A percentile compares a stretch with the other conserved stretches of the same genome.
These are phyloP conservation scores for Phytophthora lateralis DNA, from an alignment of 352 stramenopile genomes.

Conservation along the genomic window DNA sequence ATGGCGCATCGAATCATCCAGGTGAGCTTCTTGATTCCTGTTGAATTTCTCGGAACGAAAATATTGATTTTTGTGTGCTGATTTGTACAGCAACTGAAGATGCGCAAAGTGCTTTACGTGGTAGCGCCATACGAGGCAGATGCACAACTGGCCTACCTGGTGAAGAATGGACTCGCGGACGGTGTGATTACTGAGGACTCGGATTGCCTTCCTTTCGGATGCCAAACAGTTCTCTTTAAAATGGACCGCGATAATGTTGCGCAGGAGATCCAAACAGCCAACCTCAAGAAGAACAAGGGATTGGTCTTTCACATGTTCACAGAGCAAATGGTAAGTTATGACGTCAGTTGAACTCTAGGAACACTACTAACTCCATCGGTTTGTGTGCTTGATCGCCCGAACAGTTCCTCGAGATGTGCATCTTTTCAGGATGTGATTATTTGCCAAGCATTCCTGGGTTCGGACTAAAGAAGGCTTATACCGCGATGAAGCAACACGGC, in stretches of 20 bases:
- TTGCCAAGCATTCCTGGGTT: constrained; percentile 79
- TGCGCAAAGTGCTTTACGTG: constrained; percentile 84
- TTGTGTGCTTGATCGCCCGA: constrained; percentile 2
- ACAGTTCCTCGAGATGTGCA: constrained; percentile 91
- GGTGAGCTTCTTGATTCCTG: constrained; percentile 28
- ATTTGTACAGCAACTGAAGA: constrained; percentile 51
- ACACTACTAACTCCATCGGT: constrained; percentile 1
- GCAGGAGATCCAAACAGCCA: constrained; percentile 80
- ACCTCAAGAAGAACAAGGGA: constrained; percentile 77
- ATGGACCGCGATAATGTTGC: constrained; percentile 89
- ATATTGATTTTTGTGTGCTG: constrained; percentile 3
- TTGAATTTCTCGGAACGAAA: not conserved
- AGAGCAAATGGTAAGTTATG: constrained; percentile 73
- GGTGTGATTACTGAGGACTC: constrained; percentile 97
- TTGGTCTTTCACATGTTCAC: constrained; percentile 84
- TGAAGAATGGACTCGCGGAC: constrained; percentile 82
- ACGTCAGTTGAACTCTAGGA: not conserved
- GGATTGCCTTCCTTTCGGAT: constrained; percentile 95
- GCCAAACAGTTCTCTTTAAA: constrained; percentile 94
- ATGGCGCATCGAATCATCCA: constrained; percentile 85
- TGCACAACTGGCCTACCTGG: constrained; percentile 94
- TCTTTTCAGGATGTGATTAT: constrained; percentile 93
- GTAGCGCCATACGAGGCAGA: constrained; percentile 98
- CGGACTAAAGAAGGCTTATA: constrained; percentile 84
- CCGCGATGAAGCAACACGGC: constrained; percentile 74